These are phyloP conservation scores for Metschnikowia colocasiae DNA, from an alignment of 805 yeast species.

Conservation along the genomic window DNA sequence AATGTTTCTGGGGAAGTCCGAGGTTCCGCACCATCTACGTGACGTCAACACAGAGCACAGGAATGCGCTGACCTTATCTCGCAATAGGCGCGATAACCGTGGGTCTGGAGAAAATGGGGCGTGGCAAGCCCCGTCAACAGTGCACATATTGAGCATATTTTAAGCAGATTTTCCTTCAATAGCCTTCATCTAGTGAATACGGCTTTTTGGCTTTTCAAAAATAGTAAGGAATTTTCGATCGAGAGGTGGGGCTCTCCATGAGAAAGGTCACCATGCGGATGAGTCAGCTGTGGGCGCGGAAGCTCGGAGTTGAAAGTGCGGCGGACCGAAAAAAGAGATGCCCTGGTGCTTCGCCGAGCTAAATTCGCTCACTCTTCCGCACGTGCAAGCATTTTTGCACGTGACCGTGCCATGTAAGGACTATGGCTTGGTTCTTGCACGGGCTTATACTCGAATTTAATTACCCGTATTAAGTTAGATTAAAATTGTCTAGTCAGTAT, in stretches of 20 bases:
- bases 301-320: background rate
- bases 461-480: too few species aligned
- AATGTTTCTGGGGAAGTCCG: conserved; percentile 18
- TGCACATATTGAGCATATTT: too few species aligned
- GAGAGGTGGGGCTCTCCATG: too few species aligned
- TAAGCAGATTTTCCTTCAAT: too few species aligned
- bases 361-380: background rate
- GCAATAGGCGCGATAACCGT: background rate
- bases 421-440: too few species aligned
- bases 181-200: too few species aligned
- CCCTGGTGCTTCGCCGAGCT: background rate
- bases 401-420: background rate
- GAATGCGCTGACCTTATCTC: background rate
- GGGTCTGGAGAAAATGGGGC: background rate
- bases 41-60: conserved; percentile 15
- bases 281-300: background rate
- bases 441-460: too few species aligned
- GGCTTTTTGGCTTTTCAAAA: too few species aligned
- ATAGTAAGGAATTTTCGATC: too few species aligned
- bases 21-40: conserved; percentile 13
- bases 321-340: background rate
- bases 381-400: background rate
- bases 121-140: background rate
- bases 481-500: too few species aligned
- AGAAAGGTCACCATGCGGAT: background rate